Evolutionary conservation across 2,329 filamentous ascomycete species (phyloP).

Genomic region (Emergomyces orientalis): DNA sequence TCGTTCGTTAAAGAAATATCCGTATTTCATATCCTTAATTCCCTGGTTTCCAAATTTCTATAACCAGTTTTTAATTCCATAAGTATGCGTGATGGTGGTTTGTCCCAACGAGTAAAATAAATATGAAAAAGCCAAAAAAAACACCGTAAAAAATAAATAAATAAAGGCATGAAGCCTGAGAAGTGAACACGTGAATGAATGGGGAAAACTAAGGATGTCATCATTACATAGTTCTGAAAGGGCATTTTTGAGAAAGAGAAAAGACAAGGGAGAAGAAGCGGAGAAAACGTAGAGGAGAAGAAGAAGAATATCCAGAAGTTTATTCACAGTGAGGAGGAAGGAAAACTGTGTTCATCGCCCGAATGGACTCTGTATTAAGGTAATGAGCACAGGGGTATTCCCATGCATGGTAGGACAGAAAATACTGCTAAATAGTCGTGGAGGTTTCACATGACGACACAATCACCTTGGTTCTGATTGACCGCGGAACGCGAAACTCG

Average conservation of each 20-base stretch:
- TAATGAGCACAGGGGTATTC: not conserved
- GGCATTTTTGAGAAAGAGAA: not conserved
- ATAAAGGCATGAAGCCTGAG: not conserved
- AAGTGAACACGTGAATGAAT: not conserved
- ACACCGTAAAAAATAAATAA: not conserved
- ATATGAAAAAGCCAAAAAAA: not conserved
- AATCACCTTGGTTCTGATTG: constrained; percentile 81
- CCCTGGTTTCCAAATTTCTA: not conserved
- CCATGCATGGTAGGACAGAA: not conserved
- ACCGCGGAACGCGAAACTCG: constrained; percentile 74
- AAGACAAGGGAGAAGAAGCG: too few species aligned
- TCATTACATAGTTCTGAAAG: not conserved
- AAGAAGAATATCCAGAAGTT: not conserved
- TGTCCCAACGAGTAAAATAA: not conserved
- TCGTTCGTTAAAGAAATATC: not conserved
- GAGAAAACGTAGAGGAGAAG: not conserved
- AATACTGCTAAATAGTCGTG: not conserved
- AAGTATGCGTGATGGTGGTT: not conserved
- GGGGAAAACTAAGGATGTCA: not conserved
- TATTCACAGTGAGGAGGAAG: not conserved
- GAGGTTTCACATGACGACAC: constrained; percentile 61
- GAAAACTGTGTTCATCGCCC: not conserved
- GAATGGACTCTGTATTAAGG: not conserved
- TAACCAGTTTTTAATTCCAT: not conserved
- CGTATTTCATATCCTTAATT: not conserved